Evolutionary conservation across 345 rosid species (phyloP).

Genomic region (Arabidopsis thaliana): DNA sequence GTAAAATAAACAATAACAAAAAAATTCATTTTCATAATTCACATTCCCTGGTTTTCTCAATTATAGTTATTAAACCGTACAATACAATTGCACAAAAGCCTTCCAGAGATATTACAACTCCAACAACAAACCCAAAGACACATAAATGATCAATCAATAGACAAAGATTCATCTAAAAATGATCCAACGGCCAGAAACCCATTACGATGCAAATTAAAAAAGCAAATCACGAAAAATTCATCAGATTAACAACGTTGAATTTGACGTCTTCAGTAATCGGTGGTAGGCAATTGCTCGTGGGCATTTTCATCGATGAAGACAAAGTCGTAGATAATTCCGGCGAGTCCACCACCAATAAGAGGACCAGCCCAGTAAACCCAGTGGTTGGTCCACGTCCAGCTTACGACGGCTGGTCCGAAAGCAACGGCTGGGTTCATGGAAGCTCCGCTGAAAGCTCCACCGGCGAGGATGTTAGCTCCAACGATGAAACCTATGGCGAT

Average conservation of each 20-base stretch:
- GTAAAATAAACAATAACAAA: background rate
- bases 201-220: conserved; percentile 28
- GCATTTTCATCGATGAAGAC: conserved; percentile 55
- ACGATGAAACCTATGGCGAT: conserved; percentile 92
- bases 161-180: conserved; percentile 31
- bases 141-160: background rate
- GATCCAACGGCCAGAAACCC: conserved; percentile 41
- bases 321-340: conserved; percentile 76
- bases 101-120: conserved; percentile 30
- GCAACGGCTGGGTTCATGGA: conserved; percentile 98
- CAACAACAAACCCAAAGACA: conserved; percentile 40
- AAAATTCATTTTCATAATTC: background rate
- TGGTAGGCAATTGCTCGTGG: conserved; percentile 70
- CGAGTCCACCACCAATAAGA: conserved; percentile 83
- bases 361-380: conserved; percentile 99
- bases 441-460: conserved; percentile 88
- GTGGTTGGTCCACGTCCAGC: conserved; percentile 89
- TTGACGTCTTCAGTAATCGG: conserved; percentile 62
- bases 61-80: conserved; percentile 7
- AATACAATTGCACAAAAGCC: conserved; percentile 21
- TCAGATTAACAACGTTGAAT: conserved; percentile 1
- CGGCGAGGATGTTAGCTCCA: conserved; percentile 88
- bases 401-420: conserved; percentile 90
- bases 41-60: conserved; percentile 33
- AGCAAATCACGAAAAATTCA: conserved; percentile 27